Evolutionary conservation across 371 early-diverging fungal genomes (phyloP), one percentile per base, ranked within the genome.

Genomic region (Ordospora pajunii): DNA sequence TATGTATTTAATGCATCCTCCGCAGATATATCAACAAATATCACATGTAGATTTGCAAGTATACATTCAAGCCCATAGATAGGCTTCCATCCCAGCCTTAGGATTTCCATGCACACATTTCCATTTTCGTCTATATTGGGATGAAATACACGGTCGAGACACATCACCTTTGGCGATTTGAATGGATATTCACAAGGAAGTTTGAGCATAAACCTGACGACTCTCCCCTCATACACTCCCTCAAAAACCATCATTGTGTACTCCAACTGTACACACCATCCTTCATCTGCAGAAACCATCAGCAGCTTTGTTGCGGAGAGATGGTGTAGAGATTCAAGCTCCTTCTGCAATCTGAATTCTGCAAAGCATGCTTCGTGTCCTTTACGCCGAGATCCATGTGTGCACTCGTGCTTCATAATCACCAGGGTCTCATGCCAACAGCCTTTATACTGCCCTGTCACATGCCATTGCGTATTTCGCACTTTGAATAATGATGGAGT

Each of bases 151-250:
- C 53, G 69, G n/a, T 22, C 62, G 11, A 58, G 45, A 37, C 80
- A 80, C 32, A 63, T 40, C 6, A 83, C 25, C 67, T 82, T 83
- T 10, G 85, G 85, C 0, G 77, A 62, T 48, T 45, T 67, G 58
- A 85, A 85, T n/a, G 85, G 85, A 73, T 85, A 85, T 19, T 73
- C 75, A 1, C 49, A 21, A 1, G 78, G 75, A 8, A 77, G 66
- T 32, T 45, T 42, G 7, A 77, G 14, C 43, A 19, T 43, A 72
- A 80, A 80, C 23, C 22, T 49, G n/a, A 74, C 8, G 9, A 49
- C 22, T 32, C 67, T 66, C 1, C 43, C 37, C 45, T 67, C 54
- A 45, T 74, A 74, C 0, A 74, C 27, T 0, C 74, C 74, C 22
- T 53, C 45, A 12, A 7, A n/a, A 6, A 74, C 25, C 14, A 37